Base-by-base conservation (phyloP, 2,329 filamentous ascomycete species). In the Pseudogymnoascus sp. region DNA sequence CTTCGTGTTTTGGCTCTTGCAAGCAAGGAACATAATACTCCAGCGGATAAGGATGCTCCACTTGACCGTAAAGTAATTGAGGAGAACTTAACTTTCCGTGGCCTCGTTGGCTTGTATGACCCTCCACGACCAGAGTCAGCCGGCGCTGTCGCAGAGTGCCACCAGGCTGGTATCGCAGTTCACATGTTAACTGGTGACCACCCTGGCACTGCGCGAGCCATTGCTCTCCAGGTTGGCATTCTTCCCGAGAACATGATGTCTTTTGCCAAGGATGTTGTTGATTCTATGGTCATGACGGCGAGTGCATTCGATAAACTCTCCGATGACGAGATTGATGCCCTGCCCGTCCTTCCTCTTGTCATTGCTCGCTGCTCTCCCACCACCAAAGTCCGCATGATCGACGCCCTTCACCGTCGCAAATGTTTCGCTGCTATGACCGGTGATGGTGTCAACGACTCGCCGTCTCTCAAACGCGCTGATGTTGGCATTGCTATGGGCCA, bases 401-500 rank as follows among this genome's bases (percentile, higher is more conserved):
- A n/a, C n/a, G n/a, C n/a, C n/a, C n/a, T n/a, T n/a, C n/a, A n/a
- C n/a, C n/a, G n/a, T n/a, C n/a, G n/a, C n/a, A n/a, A n/a, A n/a
- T n/a, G n/a, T n/a, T n/a, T n/a, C n/a, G n/a, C n/a, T n/a, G n/a
- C n/a, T n/a, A n/a, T n/a, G n/a, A n/a, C n/a, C n/a, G n/a, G n/a
- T n/a, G n/a, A n/a, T n/a, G n/a, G n/a, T n/a, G n/a, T n/a, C n/a
- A n/a, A n/a, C n/a, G n/a, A n/a, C n/a, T n/a, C n/a, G n/a, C n/a
- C n/a, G n/a, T n/a, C n/a, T n/a, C n/a, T n/a, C n/a, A n/a, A n/a
- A n/a, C 91, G 85, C 50, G 88, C 90, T 2, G 91, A 96, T 71
- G 90, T 96, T 5, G 91, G 90, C 67, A 96, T 95, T 68, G 87
- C 87, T 66, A 91, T 90, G 87, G 87, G 87, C 59, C 78, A 85